Conservation (phyloP, 2,329 filamentous ascomycete species). For the Calonectria multiphialidica region DNA sequence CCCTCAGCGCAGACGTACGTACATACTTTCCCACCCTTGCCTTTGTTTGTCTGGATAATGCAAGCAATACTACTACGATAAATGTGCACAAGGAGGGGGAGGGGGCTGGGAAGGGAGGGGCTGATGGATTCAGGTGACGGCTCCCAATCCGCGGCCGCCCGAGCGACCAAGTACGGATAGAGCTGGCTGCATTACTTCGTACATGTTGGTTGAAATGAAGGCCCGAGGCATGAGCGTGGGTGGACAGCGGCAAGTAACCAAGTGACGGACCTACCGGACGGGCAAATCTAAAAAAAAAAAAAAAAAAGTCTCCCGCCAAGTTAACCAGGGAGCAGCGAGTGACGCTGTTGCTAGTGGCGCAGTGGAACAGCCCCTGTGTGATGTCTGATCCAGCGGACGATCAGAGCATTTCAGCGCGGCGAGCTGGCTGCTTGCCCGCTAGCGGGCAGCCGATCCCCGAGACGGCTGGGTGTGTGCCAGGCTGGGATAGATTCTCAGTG, state of each 20-base stretch:
- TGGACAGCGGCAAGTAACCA: constrained; percentile 1
- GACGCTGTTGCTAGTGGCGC: constrained; percentile 36
- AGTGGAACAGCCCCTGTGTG: constrained; percentile 36
- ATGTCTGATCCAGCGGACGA: constrained; percentile 40
- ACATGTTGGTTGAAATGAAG: constrained; percentile 31
- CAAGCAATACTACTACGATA: not conserved
- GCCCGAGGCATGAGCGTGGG: constrained; percentile 14
- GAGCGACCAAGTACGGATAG: constrained; percentile 1
- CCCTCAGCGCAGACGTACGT: not conserved
- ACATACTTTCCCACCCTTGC: constrained; percentile 4
- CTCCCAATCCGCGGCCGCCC: constrained; percentile 19
- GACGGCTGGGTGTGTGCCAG: constrained; percentile 29
- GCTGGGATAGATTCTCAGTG: constrained; percentile 11
- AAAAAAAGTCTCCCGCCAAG: constrained; percentile 20
- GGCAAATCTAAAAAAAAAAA: constrained; percentile 3
- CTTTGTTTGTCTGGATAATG: constrained; percentile 2
- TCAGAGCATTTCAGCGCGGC: constrained; percentile 35
- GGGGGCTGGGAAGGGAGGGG: constrained; percentile 6
- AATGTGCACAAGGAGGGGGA: not conserved
- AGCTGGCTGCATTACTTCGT: constrained; percentile 20
- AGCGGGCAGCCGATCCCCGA: constrained; percentile 31
- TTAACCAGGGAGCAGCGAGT: constrained; percentile 16
- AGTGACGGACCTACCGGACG: not conserved
- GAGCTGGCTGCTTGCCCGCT: constrained; percentile 27
- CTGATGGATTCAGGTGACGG: constrained; percentile 14